These are phyloP conservation scores for Teunomyces panamensis DNA, from an alignment of 805 yeast species.

Conservation along the genomic window DNA sequence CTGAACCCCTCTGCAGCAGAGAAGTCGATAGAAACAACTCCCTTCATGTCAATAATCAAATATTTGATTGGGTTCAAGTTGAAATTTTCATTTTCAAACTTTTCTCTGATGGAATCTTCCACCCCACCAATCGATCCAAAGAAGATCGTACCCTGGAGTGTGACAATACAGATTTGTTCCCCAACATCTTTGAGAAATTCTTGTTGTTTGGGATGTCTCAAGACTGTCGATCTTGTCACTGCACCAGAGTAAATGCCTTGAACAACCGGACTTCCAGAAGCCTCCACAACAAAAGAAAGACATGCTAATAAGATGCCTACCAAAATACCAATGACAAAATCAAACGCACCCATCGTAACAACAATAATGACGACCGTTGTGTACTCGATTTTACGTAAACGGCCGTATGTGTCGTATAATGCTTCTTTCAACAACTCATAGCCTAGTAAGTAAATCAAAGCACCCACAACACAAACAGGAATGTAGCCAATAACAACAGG, in stretches of 20 bases:
- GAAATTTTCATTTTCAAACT: conserved; percentile 57
- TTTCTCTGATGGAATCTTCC: conserved; percentile 66
- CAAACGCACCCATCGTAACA: conserved; percentile 93
- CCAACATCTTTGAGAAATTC: conserved; percentile 84
- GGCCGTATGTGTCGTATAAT: conserved; percentile 76
- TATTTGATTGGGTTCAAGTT: conserved; percentile 66
- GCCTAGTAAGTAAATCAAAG: conserved; percentile 85
- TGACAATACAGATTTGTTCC: conserved; percentile 82
- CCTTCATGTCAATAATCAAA: conserved; percentile 79
- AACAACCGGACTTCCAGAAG: conserved; percentile 79
- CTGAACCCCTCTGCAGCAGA: conserved; percentile 96
- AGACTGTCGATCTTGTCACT: conserved; percentile 87
- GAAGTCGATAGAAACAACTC: conserved; percentile 80
- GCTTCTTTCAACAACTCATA: conserved; percentile 89
- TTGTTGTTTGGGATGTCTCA: conserved; percentile 86
- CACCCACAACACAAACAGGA: conserved; percentile 94
- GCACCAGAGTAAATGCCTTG: conserved; percentile 81
- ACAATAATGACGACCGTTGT: conserved; percentile 81
- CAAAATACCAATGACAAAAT: conserved; percentile 88
- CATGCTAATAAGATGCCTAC: conserved; percentile 91
- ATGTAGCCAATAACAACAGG: conserved; percentile 91
- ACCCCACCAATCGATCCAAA: conserved; percentile 95
- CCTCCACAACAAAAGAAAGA: conserved; percentile 90
- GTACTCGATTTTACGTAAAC: conserved; percentile 75
- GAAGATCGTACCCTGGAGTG: conserved; percentile 83